Evolutionary conservation across 768 basidiomycete genomes (phyloP).

Genomic region (Harrya chromipes): DNA sequence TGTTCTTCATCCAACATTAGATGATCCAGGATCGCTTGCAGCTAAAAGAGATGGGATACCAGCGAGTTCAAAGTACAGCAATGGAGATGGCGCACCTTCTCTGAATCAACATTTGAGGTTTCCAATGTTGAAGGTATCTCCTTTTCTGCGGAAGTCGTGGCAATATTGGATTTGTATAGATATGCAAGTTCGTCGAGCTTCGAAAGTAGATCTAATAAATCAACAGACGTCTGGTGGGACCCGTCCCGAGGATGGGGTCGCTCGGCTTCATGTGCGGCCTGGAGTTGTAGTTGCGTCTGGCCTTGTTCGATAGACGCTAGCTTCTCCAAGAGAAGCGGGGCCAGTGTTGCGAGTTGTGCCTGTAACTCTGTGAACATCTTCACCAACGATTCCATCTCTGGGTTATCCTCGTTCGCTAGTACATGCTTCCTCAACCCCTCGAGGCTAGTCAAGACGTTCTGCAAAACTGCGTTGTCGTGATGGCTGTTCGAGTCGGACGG

Average conservation of each 20-base stretch:
- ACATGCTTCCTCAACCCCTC: constrained; percentile 19
- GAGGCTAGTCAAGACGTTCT: constrained; percentile 11
- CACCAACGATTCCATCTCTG: constrained; percentile 22
- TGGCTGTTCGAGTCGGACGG: background rate
- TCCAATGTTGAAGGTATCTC: constrained; percentile 1
- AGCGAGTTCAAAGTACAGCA: background rate
- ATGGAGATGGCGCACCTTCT: constrained; percentile 16
- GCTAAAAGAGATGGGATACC: constrained; percentile 18
- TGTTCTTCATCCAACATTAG: constrained; percentile 48
- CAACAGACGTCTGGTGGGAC: constrained; percentile 4
- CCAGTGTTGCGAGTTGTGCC: constrained; percentile 36
- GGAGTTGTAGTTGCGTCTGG: constrained; percentile 19
- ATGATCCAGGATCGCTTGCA: constrained; percentile 46
- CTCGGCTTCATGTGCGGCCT: constrained; percentile 8
- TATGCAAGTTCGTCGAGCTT: constrained; percentile 39
- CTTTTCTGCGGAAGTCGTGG: background rate
- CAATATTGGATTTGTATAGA: constrained; percentile 11
- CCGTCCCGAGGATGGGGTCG: constrained; percentile 4
- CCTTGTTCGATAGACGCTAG: constrained; percentile 30
- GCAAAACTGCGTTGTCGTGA: constrained; percentile 1
- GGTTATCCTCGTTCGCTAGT: constrained; percentile 3
- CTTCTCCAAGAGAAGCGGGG: constrained; percentile 36
- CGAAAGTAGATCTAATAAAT: constrained; percentile 30
- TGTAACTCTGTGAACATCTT: constrained; percentile 40
- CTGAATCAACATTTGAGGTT: constrained; percentile 5